phyloP scores from a whole-genome alignment of 2,329 filamentous ascomycete genomes.

The Cercospora sp. region DNA sequence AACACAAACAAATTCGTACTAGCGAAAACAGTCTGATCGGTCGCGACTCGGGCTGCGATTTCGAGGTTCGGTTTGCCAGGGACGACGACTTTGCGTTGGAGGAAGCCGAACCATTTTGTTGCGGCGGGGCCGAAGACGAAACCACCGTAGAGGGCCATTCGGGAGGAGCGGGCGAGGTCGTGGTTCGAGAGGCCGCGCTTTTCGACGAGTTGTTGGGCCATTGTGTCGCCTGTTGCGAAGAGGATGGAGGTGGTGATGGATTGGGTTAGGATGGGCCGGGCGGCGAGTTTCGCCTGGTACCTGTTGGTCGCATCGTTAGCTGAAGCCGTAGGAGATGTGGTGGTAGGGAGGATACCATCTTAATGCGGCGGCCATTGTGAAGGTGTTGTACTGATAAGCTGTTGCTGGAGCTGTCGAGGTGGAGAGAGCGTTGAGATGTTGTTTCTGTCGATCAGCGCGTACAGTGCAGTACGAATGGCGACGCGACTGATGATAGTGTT shows the following conservation, averaged over 20 bases:
- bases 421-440: background rate
- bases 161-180: constrained; percentile 65
- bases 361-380: constrained; percentile 39
- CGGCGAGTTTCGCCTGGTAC: constrained; percentile 83
- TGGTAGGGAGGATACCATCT: constrained; percentile 41
- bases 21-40: constrained; percentile 81
- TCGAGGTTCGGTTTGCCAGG: constrained; percentile 65
- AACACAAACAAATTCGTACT: constrained; percentile 81
- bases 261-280: constrained; percentile 84
- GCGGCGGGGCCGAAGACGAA: constrained; percentile 83
- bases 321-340: too few relatives aligned
- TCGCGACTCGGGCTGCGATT: constrained; percentile 73
- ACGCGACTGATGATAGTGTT: background rate
- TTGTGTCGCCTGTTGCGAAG: constrained; percentile 86
- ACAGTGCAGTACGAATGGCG: background rate
- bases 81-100: constrained; percentile 67
- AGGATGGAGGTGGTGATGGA: constrained; percentile 86
- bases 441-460: background rate
- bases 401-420: background rate
- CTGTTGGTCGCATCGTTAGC: constrained; percentile 43
- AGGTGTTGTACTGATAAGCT: constrained; percentile 1
- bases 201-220: constrained; percentile 90
- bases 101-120: constrained; percentile 81
- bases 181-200: constrained; percentile 75
- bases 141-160: constrained; percentile 80